phyloP scores from a whole-genome alignment of 768 basidiomycete species.

The Agrocybe pediades region DNA sequence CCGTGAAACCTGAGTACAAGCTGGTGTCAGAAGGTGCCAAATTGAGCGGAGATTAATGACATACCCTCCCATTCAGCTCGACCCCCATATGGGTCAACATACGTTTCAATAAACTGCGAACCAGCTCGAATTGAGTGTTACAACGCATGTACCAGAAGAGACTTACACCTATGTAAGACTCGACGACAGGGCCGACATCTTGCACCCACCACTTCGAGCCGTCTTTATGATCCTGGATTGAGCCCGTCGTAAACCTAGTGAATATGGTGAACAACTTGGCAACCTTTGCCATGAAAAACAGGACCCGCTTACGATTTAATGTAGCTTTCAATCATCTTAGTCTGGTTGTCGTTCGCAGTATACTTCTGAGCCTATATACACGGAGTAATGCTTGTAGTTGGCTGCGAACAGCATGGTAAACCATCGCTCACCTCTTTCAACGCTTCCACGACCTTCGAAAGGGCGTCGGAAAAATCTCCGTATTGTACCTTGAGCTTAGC shows the following conservation, averaged over 20 bases:
- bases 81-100: conserved; percentile 88
- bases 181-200: conserved; percentile 85
- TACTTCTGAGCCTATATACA: conserved; percentile 68
- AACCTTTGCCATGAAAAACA: neutral
- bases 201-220: conserved; percentile 83
- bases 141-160: conserved; percentile 1
- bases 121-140: neutral
- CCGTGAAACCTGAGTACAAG: conserved; percentile 69
- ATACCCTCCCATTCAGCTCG: conserved; percentile 92
- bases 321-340: conserved; percentile 74
- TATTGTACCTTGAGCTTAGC: conserved; percentile 67
- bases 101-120: conserved; percentile 72
- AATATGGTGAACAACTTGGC: neutral
- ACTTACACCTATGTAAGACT: conserved; percentile 77
- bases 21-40: conserved; percentile 6
- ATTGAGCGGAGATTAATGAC: conserved; percentile 1
- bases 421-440: conserved; percentile 53
- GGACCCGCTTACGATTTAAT: conserved; percentile 68
- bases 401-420: neutral
- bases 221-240: conserved; percentile 77
- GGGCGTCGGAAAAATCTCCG: conserved; percentile 68
- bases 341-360: conserved; percentile 72
- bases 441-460: conserved; percentile 55
- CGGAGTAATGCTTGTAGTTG: neutral
- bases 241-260: conserved; percentile 73